A percentile compares a stretch with the other conserved stretches of the same genome.
Conservation (phyloP, 805 yeast species). For the Myxozyma nipponensis region DNA sequence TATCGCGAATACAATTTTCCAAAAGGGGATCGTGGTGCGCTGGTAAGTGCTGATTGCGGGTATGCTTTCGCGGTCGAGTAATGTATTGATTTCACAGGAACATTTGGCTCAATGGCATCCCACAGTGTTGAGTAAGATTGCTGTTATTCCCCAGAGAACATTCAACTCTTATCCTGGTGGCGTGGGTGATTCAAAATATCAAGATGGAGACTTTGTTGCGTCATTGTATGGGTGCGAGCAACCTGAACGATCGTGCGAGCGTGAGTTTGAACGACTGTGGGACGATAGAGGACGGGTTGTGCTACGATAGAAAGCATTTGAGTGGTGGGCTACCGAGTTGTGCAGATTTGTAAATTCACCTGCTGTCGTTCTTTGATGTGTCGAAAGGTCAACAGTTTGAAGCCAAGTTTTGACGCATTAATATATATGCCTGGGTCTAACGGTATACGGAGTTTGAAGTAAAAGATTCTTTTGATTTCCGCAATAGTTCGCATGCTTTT, state of each 20-base stretch:
- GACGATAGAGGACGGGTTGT: constrained; percentile 24
- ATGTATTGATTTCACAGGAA: constrained; percentile 13
- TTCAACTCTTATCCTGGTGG: constrained; percentile 41
- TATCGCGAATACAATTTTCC: constrained; percentile 65
- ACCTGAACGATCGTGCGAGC: constrained; percentile 24
- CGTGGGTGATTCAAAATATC: constrained; percentile 29
- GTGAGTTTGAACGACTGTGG: constrained; percentile 28
- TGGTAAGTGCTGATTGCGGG: constrained; percentile 45
- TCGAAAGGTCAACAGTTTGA: no score
- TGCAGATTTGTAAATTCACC: not conserved
- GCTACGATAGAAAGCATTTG: not conserved
- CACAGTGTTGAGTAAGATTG: constrained; percentile 63
- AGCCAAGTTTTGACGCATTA: no score
- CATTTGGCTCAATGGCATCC: constrained; percentile 97
- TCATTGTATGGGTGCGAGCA: constrained; percentile 28
- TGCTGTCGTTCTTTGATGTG: no score
- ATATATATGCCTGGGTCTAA: no score
- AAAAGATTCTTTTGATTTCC: no score
- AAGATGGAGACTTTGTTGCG: constrained; percentile 36
- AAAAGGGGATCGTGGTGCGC: constrained; percentile 49
- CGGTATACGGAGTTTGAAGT: no score
- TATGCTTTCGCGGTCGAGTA: not conserved
- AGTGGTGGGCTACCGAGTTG: not conserved
- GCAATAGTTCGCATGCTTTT: no score
- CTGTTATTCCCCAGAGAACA: constrained; percentile 62